Percentiles rank a stretch among this genome's conserved stretches.
These are phyloP conservation scores for Sphaerobolus stellatus DNA, from an alignment of 1,284 basidiomycete species.

Conservation along the genomic window DNA sequence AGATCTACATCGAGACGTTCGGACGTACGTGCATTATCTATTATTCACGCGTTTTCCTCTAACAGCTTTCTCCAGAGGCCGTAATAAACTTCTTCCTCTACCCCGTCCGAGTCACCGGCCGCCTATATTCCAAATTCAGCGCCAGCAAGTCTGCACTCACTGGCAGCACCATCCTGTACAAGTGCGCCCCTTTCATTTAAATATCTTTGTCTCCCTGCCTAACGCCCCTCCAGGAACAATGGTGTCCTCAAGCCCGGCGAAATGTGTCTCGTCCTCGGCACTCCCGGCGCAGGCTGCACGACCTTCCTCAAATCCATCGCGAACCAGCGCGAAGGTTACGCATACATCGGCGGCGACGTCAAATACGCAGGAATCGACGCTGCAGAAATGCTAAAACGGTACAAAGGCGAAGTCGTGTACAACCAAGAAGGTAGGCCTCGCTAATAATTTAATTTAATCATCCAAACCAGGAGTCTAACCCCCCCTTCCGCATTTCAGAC, in stretches of 20 bases:
- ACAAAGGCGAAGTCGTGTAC: constrained; percentile 83
- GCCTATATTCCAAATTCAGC: constrained; percentile 46
- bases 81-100: constrained; percentile 55
- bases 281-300: constrained; percentile 53
- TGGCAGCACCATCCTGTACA: constrained; percentile 52
- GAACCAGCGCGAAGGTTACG: constrained; percentile 34
- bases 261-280: constrained; percentile 56
- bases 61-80: constrained; percentile 54
- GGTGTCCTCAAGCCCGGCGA: constrained; percentile 75
- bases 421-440: constrained; percentile 52
- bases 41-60: constrained; percentile 13
- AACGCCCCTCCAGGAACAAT: constrained; percentile 68
- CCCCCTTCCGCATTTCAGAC: constrained; percentile 48
- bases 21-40: constrained; percentile 49
- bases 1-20: constrained; percentile 70
- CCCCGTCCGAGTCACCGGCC: constrained; percentile 50
- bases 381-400: constrained; percentile 55
- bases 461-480: neutral
- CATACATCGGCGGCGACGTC: constrained; percentile 38
- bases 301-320: constrained; percentile 56
- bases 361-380: constrained; percentile 49
- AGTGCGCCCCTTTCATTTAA: too few relatives aligned
- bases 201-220: too few relatives aligned
- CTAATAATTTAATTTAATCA: neutral
- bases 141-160: constrained; percentile 45